phyloP scores from a whole-genome alignment of 1,139 yeast genomes.

The Dujonia santamariae region DNA sequence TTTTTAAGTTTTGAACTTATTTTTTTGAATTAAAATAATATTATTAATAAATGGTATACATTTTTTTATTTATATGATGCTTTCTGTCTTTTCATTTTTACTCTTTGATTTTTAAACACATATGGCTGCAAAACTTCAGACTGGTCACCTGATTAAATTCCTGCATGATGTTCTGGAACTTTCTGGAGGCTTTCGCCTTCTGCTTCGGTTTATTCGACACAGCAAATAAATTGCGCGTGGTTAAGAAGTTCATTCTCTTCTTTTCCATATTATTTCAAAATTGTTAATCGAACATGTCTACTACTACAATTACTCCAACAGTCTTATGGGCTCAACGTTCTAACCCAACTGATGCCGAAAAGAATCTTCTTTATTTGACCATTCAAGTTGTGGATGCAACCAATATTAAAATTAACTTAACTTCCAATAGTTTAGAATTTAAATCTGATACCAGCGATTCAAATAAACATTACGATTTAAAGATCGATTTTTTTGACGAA shows the following conservation, averaged over 20 bases:
- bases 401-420: constrained; percentile 60
- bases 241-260: neutral
- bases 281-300: constrained; percentile 1
- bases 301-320: constrained; percentile 17
- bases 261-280: too few species aligned
- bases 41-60: too few species aligned
- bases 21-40: neutral
- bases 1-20: neutral
- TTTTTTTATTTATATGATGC: neutral
- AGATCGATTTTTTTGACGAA: constrained; percentile 69
- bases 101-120: neutral
- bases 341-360: constrained; percentile 60
- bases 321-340: constrained; percentile 98
- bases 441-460: constrained; percentile 54
- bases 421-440: constrained; percentile 55
- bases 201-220: too few species aligned
- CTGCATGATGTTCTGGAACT: constrained; percentile 3
- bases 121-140: neutral
- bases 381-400: constrained; percentile 71
- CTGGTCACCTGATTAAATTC: neutral
- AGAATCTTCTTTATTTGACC: constrained; percentile 74
- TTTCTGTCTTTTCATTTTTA: neutral
- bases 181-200: too few species aligned
- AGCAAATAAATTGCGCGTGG: neutral
- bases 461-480: constrained; percentile 48